Evolutionary conservation across 2,329 filamentous ascomycete genomes (phyloP), one percentile per base, ranked within the genome.

Genomic region (Elsinoe fawcettii): DNA sequence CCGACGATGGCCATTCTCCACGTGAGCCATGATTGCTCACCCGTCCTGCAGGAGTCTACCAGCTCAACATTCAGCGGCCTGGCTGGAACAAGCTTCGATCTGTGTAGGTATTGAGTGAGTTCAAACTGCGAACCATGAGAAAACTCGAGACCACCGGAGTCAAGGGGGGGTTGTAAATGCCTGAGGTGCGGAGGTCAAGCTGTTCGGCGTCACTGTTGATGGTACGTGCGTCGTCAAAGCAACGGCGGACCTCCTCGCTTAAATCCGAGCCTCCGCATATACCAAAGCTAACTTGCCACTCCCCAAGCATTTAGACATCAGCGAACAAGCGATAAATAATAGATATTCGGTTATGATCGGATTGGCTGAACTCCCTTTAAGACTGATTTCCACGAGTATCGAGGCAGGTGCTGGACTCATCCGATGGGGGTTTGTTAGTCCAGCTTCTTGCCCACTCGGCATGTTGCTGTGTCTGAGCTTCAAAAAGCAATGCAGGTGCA

Each of bases 161-260:
- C 49, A 23, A 34, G 25, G 20, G 39, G n/a, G 34, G 34, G 32
- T 23, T 23, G 30, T 39, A 36, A 55, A 30, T 43, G 53, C 39
- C 53, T 55, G 36, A 43, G 36, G 36, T 43, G 27, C n/a, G n/a
- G 53, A 25, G 36, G 54, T 20, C 39, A 22, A 56, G 43, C 23
- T 46, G 27, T n/a, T n/a, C 43, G 22, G 43, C 54, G 54, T 56
- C 54, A 56, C 41, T 56, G 54, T 56, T 56, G 54, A 56, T 34
- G 39, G 32, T 36, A 11, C 25, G 41, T 30, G 43, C 39, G 39
- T 49, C 43, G 54, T 47, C 37, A 23, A 34, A 43, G 54, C 54
- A 37, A 43, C 54, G 23, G 18, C 43, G 18, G 25, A 49, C 25
- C 43, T 37, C 54, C 54, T 25, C 18, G n/a, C 16, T 46, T 46